Conservation (phyloP, 164 flowering plant genomes). For the Aristolochia contorta region DNA sequence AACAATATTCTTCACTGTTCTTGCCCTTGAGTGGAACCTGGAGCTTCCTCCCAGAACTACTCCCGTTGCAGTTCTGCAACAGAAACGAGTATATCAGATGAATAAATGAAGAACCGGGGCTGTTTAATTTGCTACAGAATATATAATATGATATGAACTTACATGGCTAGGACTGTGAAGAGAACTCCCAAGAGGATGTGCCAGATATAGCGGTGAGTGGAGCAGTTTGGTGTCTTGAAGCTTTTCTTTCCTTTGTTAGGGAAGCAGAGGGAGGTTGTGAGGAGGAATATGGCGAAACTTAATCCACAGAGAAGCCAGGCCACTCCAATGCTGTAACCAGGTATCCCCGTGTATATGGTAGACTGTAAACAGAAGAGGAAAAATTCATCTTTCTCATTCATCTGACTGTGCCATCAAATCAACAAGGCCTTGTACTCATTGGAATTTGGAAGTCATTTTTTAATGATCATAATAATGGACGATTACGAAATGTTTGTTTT, state of each 20-base stretch:
- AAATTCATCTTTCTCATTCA: background rate
- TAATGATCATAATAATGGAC: too few relatives aligned
- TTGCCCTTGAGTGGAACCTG: constrained; percentile 54
- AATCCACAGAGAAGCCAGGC: constrained; percentile 64
- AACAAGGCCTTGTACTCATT: too few relatives aligned
- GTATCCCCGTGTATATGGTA: constrained; percentile 52
- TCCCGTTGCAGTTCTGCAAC: constrained; percentile 46
- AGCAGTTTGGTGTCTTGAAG: constrained; percentile 20
- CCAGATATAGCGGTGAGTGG: constrained; percentile 34
- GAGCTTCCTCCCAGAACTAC: constrained; percentile 66
- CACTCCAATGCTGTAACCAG: constrained; percentile 54
- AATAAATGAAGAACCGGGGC: too few relatives aligned
- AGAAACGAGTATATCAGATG: background rate
- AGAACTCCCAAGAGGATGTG: constrained; percentile 30
- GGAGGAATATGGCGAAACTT: constrained; percentile 35
- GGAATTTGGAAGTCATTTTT: too few relatives aligned
- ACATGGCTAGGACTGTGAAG: constrained; percentile 62
- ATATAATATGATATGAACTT: constrained; percentile 16
- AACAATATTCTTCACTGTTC: constrained; percentile 41
- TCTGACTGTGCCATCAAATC: background rate
- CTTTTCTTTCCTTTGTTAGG: constrained; percentile 10
- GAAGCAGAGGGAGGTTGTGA: constrained; percentile 17
- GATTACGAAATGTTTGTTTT: too few relatives aligned
- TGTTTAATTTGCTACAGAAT: too few relatives aligned
- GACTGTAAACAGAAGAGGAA: constrained; percentile 39